Conservation (phyloP, 257 asterid genomes). For the Leonotis leonurus region DNA sequence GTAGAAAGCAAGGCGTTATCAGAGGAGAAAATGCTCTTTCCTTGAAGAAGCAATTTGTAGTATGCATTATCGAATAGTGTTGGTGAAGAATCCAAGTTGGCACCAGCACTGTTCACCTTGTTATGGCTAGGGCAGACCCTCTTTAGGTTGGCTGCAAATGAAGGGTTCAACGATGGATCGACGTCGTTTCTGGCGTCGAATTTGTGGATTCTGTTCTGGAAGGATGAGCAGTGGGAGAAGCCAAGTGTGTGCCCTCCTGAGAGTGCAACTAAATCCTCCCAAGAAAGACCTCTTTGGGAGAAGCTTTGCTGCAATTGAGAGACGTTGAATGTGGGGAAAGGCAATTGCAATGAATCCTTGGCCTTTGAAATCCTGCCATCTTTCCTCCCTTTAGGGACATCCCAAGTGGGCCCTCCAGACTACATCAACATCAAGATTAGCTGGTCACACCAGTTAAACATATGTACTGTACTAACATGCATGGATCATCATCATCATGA, state of each 20-base stretch:
- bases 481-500: not conserved
- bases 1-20: conserved; percentile 56
- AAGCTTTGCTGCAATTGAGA: conserved; percentile 72
- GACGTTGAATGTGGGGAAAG: conserved; percentile 68
- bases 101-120: conserved; percentile 59
- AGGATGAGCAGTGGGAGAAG: conserved; percentile 80
- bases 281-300: conserved; percentile 71
- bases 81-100: conserved; percentile 54
- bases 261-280: conserved; percentile 64
- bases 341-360: conserved; percentile 46
- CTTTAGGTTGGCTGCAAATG: conserved; percentile 52
- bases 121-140: conserved; percentile 56
- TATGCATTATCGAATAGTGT: conserved; percentile 59
- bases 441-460: too few species aligned
- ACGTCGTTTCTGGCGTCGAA: conserved; percentile 36
- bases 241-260: conserved; percentile 95
- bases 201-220: conserved; percentile 81
- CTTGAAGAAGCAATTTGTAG: conserved; percentile 59
- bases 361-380: conserved; percentile 75
- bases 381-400: conserved; percentile 70
- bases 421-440: conserved; percentile 16
- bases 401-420: conserved; percentile 89
- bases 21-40: conserved; percentile 62
- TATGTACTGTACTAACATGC: not conserved
- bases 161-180: conserved; percentile 51